Percentiles rank a stretch among this genome's conserved stretches.
Conservation (phyloP, 2,329 filamentous ascomycete species). For the Fusarium agapanthi region DNA sequence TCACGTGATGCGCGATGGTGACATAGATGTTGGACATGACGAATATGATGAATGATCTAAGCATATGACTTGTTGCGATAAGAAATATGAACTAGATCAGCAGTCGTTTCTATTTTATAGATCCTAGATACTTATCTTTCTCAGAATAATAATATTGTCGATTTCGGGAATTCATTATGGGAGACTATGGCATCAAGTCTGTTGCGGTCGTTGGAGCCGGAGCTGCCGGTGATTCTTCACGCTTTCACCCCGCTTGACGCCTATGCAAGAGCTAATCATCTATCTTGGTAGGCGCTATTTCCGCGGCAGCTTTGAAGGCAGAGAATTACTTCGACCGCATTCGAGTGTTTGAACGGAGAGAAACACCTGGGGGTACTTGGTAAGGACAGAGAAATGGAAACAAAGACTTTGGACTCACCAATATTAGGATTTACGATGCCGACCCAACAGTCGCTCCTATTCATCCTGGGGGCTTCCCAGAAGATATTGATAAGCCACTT, state of each 20-base stretch:
- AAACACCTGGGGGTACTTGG: constrained; percentile 57
- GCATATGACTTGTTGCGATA: background rate
- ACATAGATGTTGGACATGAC: constrained; percentile 15
- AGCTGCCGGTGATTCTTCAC: constrained; percentile 23
- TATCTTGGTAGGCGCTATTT: constrained; percentile 51
- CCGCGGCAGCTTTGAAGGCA: constrained; percentile 56
- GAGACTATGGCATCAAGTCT: constrained; percentile 21
- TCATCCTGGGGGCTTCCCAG: constrained; percentile 54
- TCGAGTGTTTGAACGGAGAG: constrained; percentile 54
- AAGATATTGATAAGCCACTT: constrained; percentile 57
- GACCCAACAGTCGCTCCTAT: constrained; percentile 46
- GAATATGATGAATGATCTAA: constrained; percentile 5
- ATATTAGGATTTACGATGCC: constrained; percentile 60
- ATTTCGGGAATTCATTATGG: background rate
- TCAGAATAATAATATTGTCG: background rate
- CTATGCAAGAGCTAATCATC: background rate
- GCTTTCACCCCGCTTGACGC: rapidly evolving
- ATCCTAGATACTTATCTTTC: background rate
- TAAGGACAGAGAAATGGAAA: constrained; percentile 21
- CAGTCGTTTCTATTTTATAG: rapidly evolving
- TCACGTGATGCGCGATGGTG: constrained; percentile 24
- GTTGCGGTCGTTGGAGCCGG: constrained; percentile 36
- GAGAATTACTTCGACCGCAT: constrained; percentile 55
- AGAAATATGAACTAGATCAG: background rate
- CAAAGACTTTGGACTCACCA: background rate